Percentiles rank a stretch among this genome's conserved stretches.
Evolutionary conservation across 2,329 filamentous ascomycete species (phyloP).

Genomic region (Xylaria sp.): DNA sequence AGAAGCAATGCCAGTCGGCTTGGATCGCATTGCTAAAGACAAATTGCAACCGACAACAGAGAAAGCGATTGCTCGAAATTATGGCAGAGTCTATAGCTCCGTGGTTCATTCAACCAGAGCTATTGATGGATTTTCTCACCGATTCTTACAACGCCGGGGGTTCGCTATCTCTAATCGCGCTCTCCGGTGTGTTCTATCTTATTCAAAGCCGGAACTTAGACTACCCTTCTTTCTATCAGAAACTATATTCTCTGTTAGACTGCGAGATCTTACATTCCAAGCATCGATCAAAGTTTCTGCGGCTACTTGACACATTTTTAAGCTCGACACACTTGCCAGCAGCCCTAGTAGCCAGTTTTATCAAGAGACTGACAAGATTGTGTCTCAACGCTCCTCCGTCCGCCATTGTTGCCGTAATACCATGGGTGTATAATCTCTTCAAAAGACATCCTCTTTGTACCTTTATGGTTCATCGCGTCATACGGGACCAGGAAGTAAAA

Average conservation of each 20-base stretch:
- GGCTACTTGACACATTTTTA: conserved; percentile 89
- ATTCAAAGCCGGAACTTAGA: conserved; percentile 95
- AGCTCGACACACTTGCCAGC: conserved; percentile 92
- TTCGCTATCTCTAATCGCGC: conserved; percentile 83
- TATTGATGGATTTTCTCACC: conserved; percentile 96
- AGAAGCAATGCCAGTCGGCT: conserved; percentile 82
- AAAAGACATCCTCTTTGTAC: conserved; percentile 90
- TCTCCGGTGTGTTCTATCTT: conserved; percentile 94
- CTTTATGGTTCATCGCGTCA: conserved; percentile 91
- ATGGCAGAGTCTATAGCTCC: conserved; percentile 84
- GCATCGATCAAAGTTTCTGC: conserved; percentile 92
- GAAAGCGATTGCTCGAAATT: conserved; percentile 79
- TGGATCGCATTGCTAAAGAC: conserved; percentile 83
- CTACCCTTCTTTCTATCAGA: conserved; percentile 92
- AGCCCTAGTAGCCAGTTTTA: conserved; percentile 90
- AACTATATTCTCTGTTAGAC: conserved; percentile 93
- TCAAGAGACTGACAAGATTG: conserved; percentile 89
- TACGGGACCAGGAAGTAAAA: conserved; percentile 66
- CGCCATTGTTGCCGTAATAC: conserved; percentile 87
- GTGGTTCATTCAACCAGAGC: conserved; percentile 88
- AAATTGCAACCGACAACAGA: conserved; percentile 74
- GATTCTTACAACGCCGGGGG: conserved; percentile 90
- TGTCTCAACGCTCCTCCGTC: conserved; percentile 89
- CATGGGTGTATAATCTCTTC: conserved; percentile 95
- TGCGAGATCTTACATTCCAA: conserved; percentile 89